phyloP scores from a whole-genome alignment of 2,329 filamentous ascomycete genomes.

The Neurospora sp. region DNA sequence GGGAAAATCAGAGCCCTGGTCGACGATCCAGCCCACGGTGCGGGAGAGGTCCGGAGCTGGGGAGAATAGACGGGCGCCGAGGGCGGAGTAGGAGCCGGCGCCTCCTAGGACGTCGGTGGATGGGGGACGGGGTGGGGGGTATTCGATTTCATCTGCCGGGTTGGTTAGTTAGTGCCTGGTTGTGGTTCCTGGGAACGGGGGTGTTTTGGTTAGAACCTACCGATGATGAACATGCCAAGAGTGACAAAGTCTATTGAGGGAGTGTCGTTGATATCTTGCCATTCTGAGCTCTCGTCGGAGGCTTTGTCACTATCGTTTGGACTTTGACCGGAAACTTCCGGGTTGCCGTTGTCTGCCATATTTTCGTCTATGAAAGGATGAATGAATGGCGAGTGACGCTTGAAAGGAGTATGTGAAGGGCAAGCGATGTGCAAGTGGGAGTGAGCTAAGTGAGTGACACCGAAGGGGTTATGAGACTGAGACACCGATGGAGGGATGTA shows the following conservation, averaged over 20 bases:
- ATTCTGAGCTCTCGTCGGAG: constrained; percentile 16
- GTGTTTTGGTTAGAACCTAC: constrained; percentile 30
- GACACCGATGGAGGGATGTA: neutral
- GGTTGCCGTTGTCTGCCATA: constrained; percentile 3
- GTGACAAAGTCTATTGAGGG: constrained; percentile 49
- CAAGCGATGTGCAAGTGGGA: neutral
- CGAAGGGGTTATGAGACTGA: neutral
- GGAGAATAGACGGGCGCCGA: constrained; percentile 83
- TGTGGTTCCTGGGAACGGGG: neutral
- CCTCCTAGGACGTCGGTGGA: constrained; percentile 77
- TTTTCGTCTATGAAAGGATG: neutral
- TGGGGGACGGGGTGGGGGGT: constrained; percentile 56
- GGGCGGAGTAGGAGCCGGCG: constrained; percentile 74
- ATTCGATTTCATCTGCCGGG: constrained; percentile 73
- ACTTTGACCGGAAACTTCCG: neutral
- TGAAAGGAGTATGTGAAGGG: neutral
- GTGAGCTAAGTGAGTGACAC: neutral
- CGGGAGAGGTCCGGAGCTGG: constrained; percentile 51
- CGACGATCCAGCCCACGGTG: constrained; percentile 81
- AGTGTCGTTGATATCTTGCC: constrained; percentile 29
- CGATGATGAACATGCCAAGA: constrained; percentile 66
- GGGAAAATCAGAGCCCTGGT: constrained; percentile 84
- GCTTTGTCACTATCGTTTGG: constrained; percentile 17
- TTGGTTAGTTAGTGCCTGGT: neutral
- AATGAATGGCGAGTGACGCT: neutral